A percentile compares a stretch with the other conserved stretches of the same genome.
Evolutionary conservation across 2,329 filamentous ascomycete species (phyloP).

Genomic region (Ophiosphaerella narmari): DNA sequence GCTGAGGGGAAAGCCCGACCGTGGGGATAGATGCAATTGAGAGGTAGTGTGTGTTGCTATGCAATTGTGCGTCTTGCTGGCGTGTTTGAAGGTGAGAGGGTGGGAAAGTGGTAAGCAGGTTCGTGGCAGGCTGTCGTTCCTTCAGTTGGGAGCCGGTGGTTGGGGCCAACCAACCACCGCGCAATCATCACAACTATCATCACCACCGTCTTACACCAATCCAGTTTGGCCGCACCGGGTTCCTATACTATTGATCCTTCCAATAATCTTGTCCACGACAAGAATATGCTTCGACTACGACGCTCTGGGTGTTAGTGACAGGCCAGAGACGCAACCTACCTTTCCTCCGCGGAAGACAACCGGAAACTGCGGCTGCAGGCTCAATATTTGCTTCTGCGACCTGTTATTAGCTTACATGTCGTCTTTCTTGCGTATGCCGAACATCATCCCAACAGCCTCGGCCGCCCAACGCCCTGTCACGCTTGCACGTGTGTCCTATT

Average conservation of each 20-base stretch:
- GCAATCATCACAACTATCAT: constrained; percentile 22
- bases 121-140: constrained; percentile 21
- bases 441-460: background rate
- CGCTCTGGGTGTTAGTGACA: too few relatives aligned
- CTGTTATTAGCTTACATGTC: background rate
- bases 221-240: background rate
- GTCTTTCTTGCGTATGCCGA: background rate
- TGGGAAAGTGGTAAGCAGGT: constrained; percentile 8
- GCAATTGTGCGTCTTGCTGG: constrained; percentile 3
- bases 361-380: too few relatives aligned
- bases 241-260: background rate
- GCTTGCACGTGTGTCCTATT: background rate
- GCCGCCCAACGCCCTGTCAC: background rate
- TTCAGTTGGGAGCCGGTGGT: constrained; percentile 33
- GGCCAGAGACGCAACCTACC: too few relatives aligned
- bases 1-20: constrained; percentile 19
- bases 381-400: background rate
- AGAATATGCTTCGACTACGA: background rate
- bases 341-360: too few relatives aligned
- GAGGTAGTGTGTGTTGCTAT: constrained; percentile 4
- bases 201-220: background rate
- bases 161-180: constrained; percentile 34
- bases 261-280: background rate
- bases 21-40: constrained; percentile 7
- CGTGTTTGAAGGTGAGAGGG: constrained; percentile 5